Evolutionary conservation across 2,329 filamentous ascomycete genomes (phyloP).

Genomic region (Venturia oleaginea): DNA sequence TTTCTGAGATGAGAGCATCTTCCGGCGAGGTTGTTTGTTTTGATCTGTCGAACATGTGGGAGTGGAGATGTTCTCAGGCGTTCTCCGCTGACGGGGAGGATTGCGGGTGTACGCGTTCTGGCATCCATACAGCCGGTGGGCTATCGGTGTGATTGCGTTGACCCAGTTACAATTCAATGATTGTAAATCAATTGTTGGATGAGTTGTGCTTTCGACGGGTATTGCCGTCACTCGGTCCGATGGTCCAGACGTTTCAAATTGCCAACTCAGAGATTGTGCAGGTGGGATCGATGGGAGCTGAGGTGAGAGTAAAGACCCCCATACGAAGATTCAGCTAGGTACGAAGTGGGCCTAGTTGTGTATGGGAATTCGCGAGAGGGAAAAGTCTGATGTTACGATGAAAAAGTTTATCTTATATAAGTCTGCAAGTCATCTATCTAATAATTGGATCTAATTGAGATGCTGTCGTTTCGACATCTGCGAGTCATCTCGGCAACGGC

Average conservation of each 20-base stretch:
- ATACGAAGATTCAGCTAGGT: background rate
- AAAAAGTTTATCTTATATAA: background rate
- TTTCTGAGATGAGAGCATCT: no score
- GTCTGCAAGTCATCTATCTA: background rate
- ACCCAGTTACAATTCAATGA: background rate
- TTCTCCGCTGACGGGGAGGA: background rate
- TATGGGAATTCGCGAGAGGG: background rate
- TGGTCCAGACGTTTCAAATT: background rate
- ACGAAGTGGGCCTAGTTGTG: background rate
- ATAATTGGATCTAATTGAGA: no score
- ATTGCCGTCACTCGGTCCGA: background rate
- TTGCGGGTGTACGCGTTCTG: background rate
- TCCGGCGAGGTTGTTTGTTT: constrained; percentile 1
- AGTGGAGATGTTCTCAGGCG: background rate
- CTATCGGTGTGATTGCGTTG: background rate
- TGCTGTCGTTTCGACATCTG: background rate
- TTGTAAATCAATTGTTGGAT: background rate
- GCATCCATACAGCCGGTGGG: background rate
- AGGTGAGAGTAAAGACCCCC: background rate
- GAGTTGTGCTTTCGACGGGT: background rate
- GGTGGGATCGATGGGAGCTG: background rate
- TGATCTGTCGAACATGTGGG: background rate
- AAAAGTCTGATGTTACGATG: background rate
- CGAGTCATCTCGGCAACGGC: background rate
- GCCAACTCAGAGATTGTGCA: background rate